Conservation (phyloP, 2,329 filamentous ascomycete species). For the Spiromastix sp. region DNA sequence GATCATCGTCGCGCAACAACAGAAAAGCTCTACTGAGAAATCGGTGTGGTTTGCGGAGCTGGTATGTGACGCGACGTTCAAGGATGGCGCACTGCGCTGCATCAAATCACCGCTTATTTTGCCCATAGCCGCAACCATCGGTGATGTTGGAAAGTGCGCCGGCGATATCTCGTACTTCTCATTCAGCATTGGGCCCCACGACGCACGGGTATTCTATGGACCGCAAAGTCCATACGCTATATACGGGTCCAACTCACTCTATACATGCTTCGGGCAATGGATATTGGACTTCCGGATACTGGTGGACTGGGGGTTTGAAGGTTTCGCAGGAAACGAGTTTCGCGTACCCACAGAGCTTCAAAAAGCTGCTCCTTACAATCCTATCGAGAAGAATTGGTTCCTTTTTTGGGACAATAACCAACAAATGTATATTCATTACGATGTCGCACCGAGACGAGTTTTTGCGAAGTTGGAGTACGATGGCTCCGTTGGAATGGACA, state of each 20-base stretch:
- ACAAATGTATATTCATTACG: constrained; percentile 43
- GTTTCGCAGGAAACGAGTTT: constrained; percentile 27
- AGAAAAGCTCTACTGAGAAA: constrained; percentile 18
- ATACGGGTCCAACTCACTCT: constrained; percentile 46
- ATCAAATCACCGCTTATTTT: constrained; percentile 31
- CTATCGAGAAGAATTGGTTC: constrained; percentile 54
- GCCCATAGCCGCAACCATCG: constrained; percentile 37
- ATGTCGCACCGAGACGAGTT: constrained; percentile 39
- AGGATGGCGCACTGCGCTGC: constrained; percentile 29
- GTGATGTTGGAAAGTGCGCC: constrained; percentile 34
- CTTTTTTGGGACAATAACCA: constrained; percentile 46
- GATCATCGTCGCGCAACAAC: constrained; percentile 42
- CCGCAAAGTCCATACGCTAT: constrained; percentile 41
- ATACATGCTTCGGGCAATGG: constrained; percentile 49
- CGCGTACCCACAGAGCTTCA: constrained; percentile 40
- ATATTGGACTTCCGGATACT: constrained; percentile 44
- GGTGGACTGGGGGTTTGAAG: constrained; percentile 32
- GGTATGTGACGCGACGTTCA: constrained; percentile 42
- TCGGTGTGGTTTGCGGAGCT: constrained; percentile 34
- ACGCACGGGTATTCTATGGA: constrained; percentile 48
- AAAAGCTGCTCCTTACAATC: constrained; percentile 35
- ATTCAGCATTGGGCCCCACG: constrained; percentile 44
- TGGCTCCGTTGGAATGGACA: constrained; percentile 39
- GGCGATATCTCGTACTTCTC: constrained; percentile 34
- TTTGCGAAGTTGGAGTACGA: constrained; percentile 39